Conservation (phyloP, 257 asterid species). For the Ehretia macrophylla region DNA sequence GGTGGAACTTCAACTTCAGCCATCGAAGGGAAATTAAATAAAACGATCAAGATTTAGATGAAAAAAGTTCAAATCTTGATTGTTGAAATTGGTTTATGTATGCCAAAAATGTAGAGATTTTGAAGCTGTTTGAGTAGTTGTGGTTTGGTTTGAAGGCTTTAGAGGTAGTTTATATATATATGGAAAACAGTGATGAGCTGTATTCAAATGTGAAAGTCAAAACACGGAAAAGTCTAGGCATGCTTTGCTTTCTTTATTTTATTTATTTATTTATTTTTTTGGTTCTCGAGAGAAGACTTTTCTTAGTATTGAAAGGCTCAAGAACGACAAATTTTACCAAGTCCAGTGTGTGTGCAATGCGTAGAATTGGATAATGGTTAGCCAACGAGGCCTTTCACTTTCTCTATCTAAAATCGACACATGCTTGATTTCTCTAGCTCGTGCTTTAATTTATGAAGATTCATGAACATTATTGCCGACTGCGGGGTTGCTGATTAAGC, state of each 20-base stretch:
- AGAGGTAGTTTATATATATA: conserved; percentile 7
- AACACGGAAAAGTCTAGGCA: conserved; percentile 31
- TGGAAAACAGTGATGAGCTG: not conserved
- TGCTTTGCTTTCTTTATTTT: too few relatives aligned
- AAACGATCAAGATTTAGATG: too few relatives aligned
- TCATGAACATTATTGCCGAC: too few relatives aligned
- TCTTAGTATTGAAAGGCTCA: conserved; percentile 11
- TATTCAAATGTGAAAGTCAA: conserved; percentile 42
- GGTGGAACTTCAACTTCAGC: conserved; percentile 61
- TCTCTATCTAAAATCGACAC: conserved; percentile 2
- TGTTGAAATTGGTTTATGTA: too few relatives aligned
- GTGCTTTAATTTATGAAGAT: conserved; percentile 15
- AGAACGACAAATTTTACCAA: not conserved
- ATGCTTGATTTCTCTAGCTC: conserved; percentile 3
- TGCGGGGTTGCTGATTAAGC: too few relatives aligned
- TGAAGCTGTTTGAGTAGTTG: conserved; percentile 5
- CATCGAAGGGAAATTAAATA: conserved; percentile 24
- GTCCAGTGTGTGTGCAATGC: conserved; percentile 1
- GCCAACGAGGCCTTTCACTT: conserved; percentile 9
- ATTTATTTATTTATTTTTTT: too few relatives aligned
- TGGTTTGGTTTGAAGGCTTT: conserved; percentile 23
- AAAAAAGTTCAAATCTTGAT: too few relatives aligned
- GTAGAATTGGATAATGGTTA: conserved; percentile 1
- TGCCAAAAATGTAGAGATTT: not conserved
- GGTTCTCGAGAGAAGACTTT: conserved; percentile 15